These are phyloP conservation scores for Fusarium sp. DNA, from an alignment of 2,329 filamentous ascomycete species.

Conservation along the genomic window DNA sequence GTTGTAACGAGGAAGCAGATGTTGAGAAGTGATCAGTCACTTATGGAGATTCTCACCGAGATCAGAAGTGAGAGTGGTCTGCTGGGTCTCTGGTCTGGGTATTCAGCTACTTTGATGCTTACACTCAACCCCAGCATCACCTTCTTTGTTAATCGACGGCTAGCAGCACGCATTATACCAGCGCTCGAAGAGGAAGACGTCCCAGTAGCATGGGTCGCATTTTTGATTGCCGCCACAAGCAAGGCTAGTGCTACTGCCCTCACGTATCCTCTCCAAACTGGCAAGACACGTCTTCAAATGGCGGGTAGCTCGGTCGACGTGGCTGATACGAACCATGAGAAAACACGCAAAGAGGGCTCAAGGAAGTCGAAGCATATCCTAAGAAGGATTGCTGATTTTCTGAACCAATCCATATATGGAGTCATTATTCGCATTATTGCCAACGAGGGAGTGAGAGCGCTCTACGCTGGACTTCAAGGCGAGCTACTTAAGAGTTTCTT, in stretches of 20 bases:
- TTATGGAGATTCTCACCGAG: constrained; percentile 70
- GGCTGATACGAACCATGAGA: constrained; percentile 20
- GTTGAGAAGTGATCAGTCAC: constrained; percentile 59
- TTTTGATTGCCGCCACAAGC: constrained; percentile 76
- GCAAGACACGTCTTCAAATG: constrained; percentile 83
- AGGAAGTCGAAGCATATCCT: constrained; percentile 17
- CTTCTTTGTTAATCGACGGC: constrained; percentile 82
- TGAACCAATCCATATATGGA: constrained; percentile 69
- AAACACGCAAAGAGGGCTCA: not conserved
- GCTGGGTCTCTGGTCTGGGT: constrained; percentile 87
- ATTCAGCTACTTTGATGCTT: constrained; percentile 82
- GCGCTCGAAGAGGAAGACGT: constrained; percentile 60
- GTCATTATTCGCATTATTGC: constrained; percentile 70
- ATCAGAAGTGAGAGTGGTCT: constrained; percentile 79
- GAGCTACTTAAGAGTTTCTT: constrained; percentile 88
- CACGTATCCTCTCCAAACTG: constrained; percentile 88
- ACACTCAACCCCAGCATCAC: constrained; percentile 90
- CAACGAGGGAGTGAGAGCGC: constrained; percentile 74
- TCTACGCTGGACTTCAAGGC: constrained; percentile 82
- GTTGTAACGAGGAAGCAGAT: constrained; percentile 87
- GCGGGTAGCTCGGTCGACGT: constrained; percentile 53
- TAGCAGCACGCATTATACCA: constrained; percentile 71
- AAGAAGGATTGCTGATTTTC: constrained; percentile 38
- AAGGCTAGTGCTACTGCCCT: constrained; percentile 82
- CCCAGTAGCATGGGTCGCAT: constrained; percentile 56